Evolutionary conservation across 768 basidiomycete species (phyloP).

Genomic region (Tricholoma bakamatsutake): DNA sequence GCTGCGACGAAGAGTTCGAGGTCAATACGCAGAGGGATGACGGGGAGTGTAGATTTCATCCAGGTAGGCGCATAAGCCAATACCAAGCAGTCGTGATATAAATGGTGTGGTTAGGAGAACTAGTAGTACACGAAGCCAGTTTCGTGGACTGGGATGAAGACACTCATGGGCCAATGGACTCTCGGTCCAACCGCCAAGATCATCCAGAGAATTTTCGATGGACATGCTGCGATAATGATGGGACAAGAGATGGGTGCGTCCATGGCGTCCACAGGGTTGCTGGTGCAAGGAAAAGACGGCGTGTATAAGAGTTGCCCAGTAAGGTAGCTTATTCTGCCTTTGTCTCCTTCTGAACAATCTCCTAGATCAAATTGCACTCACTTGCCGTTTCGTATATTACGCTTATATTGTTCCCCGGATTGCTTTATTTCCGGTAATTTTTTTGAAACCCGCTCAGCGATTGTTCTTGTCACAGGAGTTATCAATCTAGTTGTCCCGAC

Average conservation of each 20-base stretch:
- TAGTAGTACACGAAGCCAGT: slow-evolving; percentile 32
- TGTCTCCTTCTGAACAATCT: neutral
- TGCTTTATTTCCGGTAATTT: slow-evolving; percentile 6
- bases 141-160: slow-evolving; percentile 45
- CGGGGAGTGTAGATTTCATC: slow-evolving; percentile 45
- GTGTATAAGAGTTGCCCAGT: slow-evolving; percentile 14
- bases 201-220: slow-evolving; percentile 46
- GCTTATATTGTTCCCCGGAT: slow-evolving; percentile 14
- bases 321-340: slow-evolving; percentile 2
- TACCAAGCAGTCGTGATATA: neutral
- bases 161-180: slow-evolving; percentile 42
- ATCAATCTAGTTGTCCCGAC: slow-evolving; percentile 1
- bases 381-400: slow-evolving; percentile 3
- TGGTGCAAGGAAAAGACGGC: slow-evolving; percentile 30
- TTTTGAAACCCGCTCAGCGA: neutral
- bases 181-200: slow-evolving; percentile 28
- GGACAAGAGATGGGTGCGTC: slow-evolving; percentile 33
- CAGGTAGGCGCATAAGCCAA: slow-evolving; percentile 31
- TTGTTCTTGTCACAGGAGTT: slow-evolving; percentile 5
- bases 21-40: slow-evolving; percentile 28
- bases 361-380: neutral
- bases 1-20: slow-evolving; percentile 46
- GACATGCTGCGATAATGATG: slow-evolving; percentile 43
- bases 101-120: slow-evolving; percentile 26
- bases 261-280: slow-evolving; percentile 27